Conservation (phyloP, 805 yeast genomes). For the Peterozyma xylosa region DNA sequence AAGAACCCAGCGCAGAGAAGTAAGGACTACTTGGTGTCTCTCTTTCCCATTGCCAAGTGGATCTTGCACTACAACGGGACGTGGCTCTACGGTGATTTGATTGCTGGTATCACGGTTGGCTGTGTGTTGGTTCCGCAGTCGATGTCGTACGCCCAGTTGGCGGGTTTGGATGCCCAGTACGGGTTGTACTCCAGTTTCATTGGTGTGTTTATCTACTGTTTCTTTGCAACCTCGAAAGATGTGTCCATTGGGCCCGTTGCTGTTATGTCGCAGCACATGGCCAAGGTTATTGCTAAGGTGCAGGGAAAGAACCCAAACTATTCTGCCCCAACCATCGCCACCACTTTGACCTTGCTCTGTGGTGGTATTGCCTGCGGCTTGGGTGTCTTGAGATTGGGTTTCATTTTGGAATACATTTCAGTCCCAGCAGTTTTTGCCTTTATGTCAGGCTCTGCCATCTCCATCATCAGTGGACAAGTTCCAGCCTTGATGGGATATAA, state of each 20-base stretch:
- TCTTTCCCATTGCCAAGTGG: conserved; percentile 84
- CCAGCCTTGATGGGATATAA: conserved; percentile 79
- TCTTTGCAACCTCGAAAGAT: conserved; percentile 93
- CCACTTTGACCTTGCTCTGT: conserved; percentile 70
- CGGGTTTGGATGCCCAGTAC: conserved; percentile 72
- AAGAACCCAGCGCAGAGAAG: conserved; percentile 31
- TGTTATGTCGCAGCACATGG: conserved; percentile 84
- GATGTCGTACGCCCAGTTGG: conserved; percentile 90
- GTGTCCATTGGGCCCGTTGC: conserved; percentile 97
- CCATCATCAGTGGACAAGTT: conserved; percentile 76
- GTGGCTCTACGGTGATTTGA: conserved; percentile 78
- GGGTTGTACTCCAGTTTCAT: conserved; percentile 90
- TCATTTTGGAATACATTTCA: conserved; percentile 82
- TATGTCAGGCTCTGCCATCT: conserved; percentile 91
- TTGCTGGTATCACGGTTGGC: conserved; percentile 93
- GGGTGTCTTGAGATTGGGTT: conserved; percentile 80
- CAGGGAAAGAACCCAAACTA: conserved; percentile 37
- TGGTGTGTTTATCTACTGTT: conserved; percentile 81
- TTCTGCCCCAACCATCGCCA: conserved; percentile 68
- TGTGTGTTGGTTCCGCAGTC: conserved; percentile 90
- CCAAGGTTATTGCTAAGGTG: conserved; percentile 67
- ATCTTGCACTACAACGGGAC: conserved; percentile 69
- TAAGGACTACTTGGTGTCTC: conserved; percentile 44
- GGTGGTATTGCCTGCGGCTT: conserved; percentile 81
- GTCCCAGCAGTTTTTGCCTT: conserved; percentile 90